Percentiles rank a stretch among this genome's conserved stretches.
Conservation (phyloP, 495 filamentous ascomycete species). For the Wilcoxina mikolae region DNA sequence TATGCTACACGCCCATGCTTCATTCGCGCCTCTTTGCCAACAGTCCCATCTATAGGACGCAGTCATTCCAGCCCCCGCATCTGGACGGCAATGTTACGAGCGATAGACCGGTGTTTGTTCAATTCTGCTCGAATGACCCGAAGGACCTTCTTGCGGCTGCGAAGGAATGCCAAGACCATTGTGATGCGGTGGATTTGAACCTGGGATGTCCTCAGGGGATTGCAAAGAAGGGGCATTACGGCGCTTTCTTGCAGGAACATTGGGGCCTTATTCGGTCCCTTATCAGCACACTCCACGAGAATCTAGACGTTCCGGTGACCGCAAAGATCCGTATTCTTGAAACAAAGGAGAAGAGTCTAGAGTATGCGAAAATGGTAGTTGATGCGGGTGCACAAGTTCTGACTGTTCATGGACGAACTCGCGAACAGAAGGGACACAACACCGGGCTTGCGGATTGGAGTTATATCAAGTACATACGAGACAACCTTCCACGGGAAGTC, state of each 20-base stretch:
- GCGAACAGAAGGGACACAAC: constrained; percentile 92
- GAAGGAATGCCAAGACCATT: constrained; percentile 58
- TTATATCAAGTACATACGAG: constrained; percentile 63
- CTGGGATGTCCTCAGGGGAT: constrained; percentile 98
- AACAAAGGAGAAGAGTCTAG: constrained; percentile 67
- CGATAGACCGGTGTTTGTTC: constrained; percentile 83
- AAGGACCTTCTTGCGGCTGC: constrained; percentile 63
- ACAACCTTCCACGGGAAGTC: constrained; percentile 68
- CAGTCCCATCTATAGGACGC: constrained; percentile 54
- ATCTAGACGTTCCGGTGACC: constrained; percentile 64
- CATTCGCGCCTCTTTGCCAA: constrained; percentile 75
- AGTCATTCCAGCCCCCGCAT: constrained; percentile 49
- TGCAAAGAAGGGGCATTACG: constrained; percentile 76
- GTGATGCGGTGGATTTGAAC: constrained; percentile 92
- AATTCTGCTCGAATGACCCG: constrained; percentile 90
- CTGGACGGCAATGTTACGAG: constrained; percentile 73
- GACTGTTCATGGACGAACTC: constrained; percentile 72
- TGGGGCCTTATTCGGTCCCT: constrained; percentile 65
- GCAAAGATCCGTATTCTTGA: constrained; percentile 91
- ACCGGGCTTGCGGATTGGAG: constrained; percentile 90
- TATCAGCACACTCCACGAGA: constrained; percentile 58
- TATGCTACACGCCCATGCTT: constrained; percentile 90
- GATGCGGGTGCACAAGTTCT: constrained; percentile 81
- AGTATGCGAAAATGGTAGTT: constrained; percentile 79
- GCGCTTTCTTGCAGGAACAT: constrained; percentile 88